Conservation (phyloP, 2,329 filamentous ascomycete species). For the Colletotrichum liaoningense region DNA sequence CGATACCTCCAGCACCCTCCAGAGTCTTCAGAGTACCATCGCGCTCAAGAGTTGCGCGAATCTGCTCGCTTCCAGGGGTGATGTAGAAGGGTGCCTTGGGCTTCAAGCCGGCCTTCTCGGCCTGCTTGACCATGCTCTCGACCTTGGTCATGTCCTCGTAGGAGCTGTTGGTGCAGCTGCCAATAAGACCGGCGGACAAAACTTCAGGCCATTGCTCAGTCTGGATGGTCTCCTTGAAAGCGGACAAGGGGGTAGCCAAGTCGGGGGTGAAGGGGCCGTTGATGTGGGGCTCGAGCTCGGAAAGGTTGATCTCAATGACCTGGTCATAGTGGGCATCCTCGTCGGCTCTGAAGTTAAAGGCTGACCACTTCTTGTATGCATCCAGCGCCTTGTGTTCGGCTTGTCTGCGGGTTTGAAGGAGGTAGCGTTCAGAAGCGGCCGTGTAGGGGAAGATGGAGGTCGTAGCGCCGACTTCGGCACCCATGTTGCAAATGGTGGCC, state of each 20-base stretch:
- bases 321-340: conserved; percentile 88
- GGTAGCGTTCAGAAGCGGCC: conserved; percentile 83
- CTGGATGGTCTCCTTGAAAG: conserved; percentile 87
- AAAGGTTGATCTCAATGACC: conserved; percentile 90
- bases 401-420: conserved; percentile 83
- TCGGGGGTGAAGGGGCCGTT: conserved; percentile 98
- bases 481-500: conserved; percentile 94
- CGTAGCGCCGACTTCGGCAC: conserved; percentile 90
- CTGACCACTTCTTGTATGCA: conserved; percentile 33
- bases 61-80: conserved; percentile 96
- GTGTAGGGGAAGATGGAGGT: conserved; percentile 97
- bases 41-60: conserved; percentile 90
- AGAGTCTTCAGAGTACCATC: conserved; percentile 91
- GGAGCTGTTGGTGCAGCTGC: conserved; percentile 98
- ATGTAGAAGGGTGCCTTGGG: conserved; percentile 94
- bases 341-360: conserved; percentile 74
- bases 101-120: conserved; percentile 87
- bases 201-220: conserved; percentile 90
- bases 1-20: conserved; percentile 84
- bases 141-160: conserved; percentile 99
- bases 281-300: conserved; percentile 91
- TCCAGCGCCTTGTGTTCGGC: conserved; percentile 39
- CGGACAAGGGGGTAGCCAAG: conserved; percentile 89
- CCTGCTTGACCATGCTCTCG: conserved; percentile 92
- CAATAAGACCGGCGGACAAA: conserved; percentile 93